Base-by-base conservation (phyloP, 208 protist genomes). In the Trypanosoma cruzi region DNA sequence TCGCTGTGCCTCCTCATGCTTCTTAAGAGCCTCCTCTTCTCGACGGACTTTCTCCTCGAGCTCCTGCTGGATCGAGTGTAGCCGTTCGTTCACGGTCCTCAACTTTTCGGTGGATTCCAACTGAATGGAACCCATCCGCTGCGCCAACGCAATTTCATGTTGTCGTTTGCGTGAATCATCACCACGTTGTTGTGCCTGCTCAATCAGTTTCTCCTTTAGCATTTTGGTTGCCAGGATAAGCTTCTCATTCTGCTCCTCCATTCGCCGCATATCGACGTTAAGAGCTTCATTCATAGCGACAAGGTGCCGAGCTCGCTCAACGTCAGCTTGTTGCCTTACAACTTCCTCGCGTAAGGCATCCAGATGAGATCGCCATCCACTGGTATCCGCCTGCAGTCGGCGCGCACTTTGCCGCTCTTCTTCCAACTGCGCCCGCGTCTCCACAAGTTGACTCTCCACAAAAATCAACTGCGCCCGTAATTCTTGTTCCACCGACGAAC, bases 231-330 rank as follows among this genome's bases (percentile, higher is more conserved):
- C 91, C 40, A 86, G 40, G 50, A 93, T 68, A n/a, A 96, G 74
- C 49, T 90, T 85, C 46, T 94, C 83, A 58, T 93, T 93, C 73
- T 96, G 91, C 65, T 90, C 84, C 59, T 81, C 85, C 56, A 96
- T 58, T 13, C 75, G 77, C 34, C 77, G 80, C 16, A 94, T 62
- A 70, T 92, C 85, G 0, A 64, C 56, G 18, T 80, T 80, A 31
- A 96, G 75, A 7, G 58, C 73, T 58, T 89, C 80, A 70, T 93
- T 96, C 62, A 90, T 80, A 20, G 66, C 46, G 18, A 84, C 82
- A 24, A 93, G 63, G 20, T 81, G 75, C 64, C 80, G 70, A 6
- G 88, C 74, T 0, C 81, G 71, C 64, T 91, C 86, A 16, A 79
- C 72, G 49, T 94, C 84, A 8, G 70, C 71, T 55, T 89, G 80